Percentiles rank a stretch among this genome's conserved stretches.
Evolutionary conservation across 345 rosid genomes (phyloP).

Genomic region (Corchorus olitorius): DNA sequence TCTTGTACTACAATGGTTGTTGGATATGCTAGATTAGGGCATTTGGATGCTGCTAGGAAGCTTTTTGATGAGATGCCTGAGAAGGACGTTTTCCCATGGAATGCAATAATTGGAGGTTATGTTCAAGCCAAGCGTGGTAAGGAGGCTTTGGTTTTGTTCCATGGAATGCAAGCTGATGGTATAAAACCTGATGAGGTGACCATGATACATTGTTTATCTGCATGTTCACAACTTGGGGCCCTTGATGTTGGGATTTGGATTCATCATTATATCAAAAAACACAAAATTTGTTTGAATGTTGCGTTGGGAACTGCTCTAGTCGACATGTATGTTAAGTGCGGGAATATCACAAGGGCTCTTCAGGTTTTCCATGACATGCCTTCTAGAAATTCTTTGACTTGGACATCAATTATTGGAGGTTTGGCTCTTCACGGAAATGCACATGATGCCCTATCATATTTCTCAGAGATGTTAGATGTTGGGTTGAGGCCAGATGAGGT

Average conservation of each 20-base stretch:
- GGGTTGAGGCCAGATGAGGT: constrained; percentile 81
- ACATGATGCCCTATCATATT: constrained; percentile 61
- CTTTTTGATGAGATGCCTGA: constrained; percentile 64
- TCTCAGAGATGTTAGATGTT: constrained; percentile 59
- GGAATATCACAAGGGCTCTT: constrained; percentile 70
- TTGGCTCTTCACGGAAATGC: constrained; percentile 79
- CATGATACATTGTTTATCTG: constrained; percentile 82
- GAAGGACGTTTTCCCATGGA: constrained; percentile 81
- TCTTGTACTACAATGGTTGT: constrained; percentile 77
- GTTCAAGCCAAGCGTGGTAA: constrained; percentile 61
- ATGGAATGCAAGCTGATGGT: constrained; percentile 69
- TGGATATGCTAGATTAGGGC: constrained; percentile 71
- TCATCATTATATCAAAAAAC: constrained; percentile 66
- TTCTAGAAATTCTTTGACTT: constrained; percentile 69
- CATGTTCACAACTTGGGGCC: constrained; percentile 89
- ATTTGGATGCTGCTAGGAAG: constrained; percentile 55
- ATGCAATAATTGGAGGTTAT: constrained; percentile 77
- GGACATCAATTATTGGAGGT: constrained; percentile 76
- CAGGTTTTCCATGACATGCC: constrained; percentile 65
- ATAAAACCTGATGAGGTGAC: constrained; percentile 71
- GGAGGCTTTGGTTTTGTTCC: constrained; percentile 74
- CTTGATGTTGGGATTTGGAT: constrained; percentile 84
- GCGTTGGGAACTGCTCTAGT: constrained; percentile 75
- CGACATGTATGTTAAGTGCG: constrained; percentile 91
- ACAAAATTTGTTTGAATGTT: constrained; percentile 57